Conservation (phyloP, 208 protist genomes). For the Giardia muris region DNA sequence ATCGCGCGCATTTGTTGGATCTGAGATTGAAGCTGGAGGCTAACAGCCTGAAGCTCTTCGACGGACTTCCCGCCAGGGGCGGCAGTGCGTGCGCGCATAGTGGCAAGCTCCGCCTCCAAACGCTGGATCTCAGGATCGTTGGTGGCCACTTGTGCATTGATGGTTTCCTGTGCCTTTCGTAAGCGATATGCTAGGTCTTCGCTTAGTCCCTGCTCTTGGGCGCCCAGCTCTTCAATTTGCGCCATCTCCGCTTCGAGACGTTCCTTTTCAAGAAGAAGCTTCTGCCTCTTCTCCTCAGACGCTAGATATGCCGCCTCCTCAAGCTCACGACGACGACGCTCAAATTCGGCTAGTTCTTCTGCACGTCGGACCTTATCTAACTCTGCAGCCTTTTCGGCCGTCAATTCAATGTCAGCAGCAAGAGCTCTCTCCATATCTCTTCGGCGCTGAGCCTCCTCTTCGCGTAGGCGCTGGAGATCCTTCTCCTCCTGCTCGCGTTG, state of each 20-base stretch:
- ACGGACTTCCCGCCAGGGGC: neutral
- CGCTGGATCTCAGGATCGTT: neutral
- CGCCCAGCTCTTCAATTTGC: neutral
- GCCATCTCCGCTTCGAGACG: neutral
- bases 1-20: neutral
- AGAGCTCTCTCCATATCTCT: neutral
- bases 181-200: neutral
- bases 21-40: neutral
- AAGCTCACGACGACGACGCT: neutral
- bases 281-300: neutral
- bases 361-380: neutral
- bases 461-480: neutral
- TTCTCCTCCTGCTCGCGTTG: neutral
- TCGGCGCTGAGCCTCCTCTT: neutral
- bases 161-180: neutral
- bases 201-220: neutral
- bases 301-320: neutral
- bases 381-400: neutral
- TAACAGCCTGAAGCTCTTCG: neutral
- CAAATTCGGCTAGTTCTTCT: neutral
- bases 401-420: neutral
- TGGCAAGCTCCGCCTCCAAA: neutral
- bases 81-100: neutral
- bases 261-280: neutral
- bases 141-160: neutral